Evolutionary conservation across 2,329 filamentous ascomycete genomes (phyloP), one percentile per base, ranked within the genome.

Genomic region (Pyrenophora seminiperda): DNA sequence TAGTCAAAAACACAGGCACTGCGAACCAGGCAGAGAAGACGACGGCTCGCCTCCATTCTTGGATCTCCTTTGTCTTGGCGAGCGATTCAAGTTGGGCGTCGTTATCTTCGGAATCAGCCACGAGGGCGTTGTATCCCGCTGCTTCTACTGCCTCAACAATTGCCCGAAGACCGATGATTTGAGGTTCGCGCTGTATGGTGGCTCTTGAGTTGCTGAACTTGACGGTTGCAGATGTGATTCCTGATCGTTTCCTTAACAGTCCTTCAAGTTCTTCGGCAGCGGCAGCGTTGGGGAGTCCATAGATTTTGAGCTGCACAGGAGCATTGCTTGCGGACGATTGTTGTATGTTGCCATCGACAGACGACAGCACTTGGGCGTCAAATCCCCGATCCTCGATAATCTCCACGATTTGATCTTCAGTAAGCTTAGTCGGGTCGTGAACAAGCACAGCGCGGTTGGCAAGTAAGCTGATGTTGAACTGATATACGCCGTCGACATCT

Each of bases 41-140:
- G 74, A 97, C 96, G 0, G 91, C 90, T 22, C 80, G 83, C 54
- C 84, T 85, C 94, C 94, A 99, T 73, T 96, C 91, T 57, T 88
- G 89, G 55, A 99, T 96, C 73, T 99, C 94, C 62, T 90, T 90
- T 0, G 94, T 97, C 76, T 99, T 99, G 7, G 94, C 89, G 2
- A 99, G 81, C 1, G 94, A 97, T 72, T 97, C 91, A 2, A 99
- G 82, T 70, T 99, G 94, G 1, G 94, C 93, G 67, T 96, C 96
- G 72, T 96, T 97, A 75, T 99, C 94, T 64, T 97, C 91, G 44
- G 86, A 88, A 59, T 97, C 93, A 1, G 92, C 87, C 9, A 97
- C 83, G 2, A 99, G 78, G 1, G 93, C 94, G 69, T 97, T 96
- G 72, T 89, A 90, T 2, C 93, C 92, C 15, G 84, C 79, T n/a